Evolutionary conservation across 148 eudicot species (phyloP).

Genomic region (Rhododendron williamsianum): DNA sequence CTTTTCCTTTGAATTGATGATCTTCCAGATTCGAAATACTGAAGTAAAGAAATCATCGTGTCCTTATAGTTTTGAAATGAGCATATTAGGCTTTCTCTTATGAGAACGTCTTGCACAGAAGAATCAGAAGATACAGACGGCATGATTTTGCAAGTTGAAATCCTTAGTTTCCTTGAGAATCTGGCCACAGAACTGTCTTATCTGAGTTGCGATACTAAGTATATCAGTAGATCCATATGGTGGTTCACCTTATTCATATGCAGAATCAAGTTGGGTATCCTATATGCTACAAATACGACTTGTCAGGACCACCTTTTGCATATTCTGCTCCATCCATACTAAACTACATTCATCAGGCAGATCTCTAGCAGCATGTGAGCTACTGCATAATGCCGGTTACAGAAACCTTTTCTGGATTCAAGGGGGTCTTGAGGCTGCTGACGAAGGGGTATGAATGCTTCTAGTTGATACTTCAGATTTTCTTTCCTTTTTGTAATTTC

Average conservation of each 20-base stretch:
- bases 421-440: constrained; percentile 97
- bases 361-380: constrained; percentile 96
- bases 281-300: background rate
- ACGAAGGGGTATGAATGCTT: constrained; percentile 61
- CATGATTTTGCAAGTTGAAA: background rate
- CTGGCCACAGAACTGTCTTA: background rate
- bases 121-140: background rate
- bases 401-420: constrained; percentile 85
- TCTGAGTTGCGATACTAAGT: background rate
- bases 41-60: background rate
- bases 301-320: background rate
- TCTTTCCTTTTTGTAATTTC: background rate
- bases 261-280: background rate
- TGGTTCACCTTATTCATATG: background rate
- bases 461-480: background rate
- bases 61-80: background rate
- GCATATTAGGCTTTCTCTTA: background rate
- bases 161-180: background rate
- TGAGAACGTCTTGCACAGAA: background rate
- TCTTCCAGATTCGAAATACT: background rate
- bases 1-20: constrained; percentile 13
- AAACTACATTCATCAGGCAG: constrained; percentile 36
- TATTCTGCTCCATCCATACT: constrained; percentile 9
- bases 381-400: constrained; percentile 79
- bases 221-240: background rate